Evolutionary conservation across 495 filamentous ascomycete genomes (phyloP), one percentile per base, ranked within the genome.

Genomic region (Hypoxylon trugodes): DNA sequence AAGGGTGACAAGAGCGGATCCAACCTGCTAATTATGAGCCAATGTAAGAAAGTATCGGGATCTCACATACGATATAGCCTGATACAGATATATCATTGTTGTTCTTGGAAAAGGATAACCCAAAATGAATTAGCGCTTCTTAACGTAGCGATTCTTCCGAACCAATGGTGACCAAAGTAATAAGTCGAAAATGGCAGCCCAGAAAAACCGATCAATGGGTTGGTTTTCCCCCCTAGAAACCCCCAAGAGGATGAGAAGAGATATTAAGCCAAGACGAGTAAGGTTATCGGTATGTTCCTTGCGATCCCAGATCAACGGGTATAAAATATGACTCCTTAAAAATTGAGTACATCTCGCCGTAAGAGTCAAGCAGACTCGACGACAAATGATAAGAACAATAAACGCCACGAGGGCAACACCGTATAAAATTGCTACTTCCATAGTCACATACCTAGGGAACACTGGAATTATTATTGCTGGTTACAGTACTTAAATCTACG

Each of bases 301-400:
- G 21, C 7, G 2, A 33, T 48, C 33, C 12, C 6, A 32, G 18
- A 48, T 18, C 21, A 48, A 33, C 19, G 7, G 21, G 15, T 46
- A 48, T 48, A 46, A 46, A 13, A 48, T 33, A 33, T 48, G 24
- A 42, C 7, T 42, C 7, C 12, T 42, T 21, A 42, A 42, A 9
- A 13, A 42, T 9, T 42, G 21, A 1, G 6, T 42, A 22, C 16
- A 42, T 22, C 21, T 48, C 33, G 21, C 21, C 12, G 12, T 21
- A 22, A 42, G 12, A 22, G 7, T 22, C 12, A 22, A 42, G 12
- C 7, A 42, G 3, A 42, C 7, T 42, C 12, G 8, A 42, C 18
- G 38, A 21, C 12, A 42, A 42, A 42, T 9, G 6, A 42, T 7
- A 9, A 42, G 7, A 21, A 42, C 3, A 42, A 42, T 21, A 22